Conservation (phyloP, 2,329 filamentous ascomycete genomes). For the Chalara sp. region DNA sequence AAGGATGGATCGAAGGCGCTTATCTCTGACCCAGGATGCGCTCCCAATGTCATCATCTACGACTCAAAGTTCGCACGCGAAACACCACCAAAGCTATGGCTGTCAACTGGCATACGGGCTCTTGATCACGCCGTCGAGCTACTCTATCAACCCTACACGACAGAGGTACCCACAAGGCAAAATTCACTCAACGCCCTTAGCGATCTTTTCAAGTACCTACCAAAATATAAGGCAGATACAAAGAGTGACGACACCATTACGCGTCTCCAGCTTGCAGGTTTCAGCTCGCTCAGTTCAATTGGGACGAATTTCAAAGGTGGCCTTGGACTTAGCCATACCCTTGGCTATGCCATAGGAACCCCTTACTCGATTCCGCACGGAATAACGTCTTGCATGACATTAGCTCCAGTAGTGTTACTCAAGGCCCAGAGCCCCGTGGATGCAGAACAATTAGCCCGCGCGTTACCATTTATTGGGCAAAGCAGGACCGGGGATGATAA, state of each 20-base stretch:
- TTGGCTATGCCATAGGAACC: constrained; percentile 4
- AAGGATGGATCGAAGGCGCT: constrained; percentile 1
- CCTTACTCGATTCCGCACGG: constrained; percentile 5
- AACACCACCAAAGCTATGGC: constrained; percentile 3
- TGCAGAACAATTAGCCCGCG: constrained; percentile 2
- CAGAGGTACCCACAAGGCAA: too few species aligned
- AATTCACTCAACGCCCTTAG: too few species aligned
- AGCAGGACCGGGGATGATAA: constrained; percentile 1
- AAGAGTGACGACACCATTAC: too few species aligned
- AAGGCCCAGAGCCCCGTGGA: background rate
- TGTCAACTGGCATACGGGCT: constrained; percentile 3
- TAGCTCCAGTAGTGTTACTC: constrained; percentile 4
- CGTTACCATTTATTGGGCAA: background rate
- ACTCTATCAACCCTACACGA: constrained; percentile 4
- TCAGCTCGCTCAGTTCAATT: too few species aligned
- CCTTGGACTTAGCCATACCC: too few species aligned
- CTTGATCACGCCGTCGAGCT: constrained; percentile 5
- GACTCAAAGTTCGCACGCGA: constrained; percentile 2
- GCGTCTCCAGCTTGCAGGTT: too few species aligned
- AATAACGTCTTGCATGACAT: constrained; percentile 2
- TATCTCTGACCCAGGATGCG: constrained; percentile 1
- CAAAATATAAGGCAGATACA: too few species aligned
- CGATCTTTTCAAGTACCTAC: too few species aligned
- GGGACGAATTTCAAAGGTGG: too few species aligned
- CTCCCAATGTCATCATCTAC: constrained; percentile 1